Evolutionary conservation across 805 yeast species (phyloP), one percentile per base, ranked within the genome.

Genomic region (Kluyveromyces dobzhanskii): DNA sequence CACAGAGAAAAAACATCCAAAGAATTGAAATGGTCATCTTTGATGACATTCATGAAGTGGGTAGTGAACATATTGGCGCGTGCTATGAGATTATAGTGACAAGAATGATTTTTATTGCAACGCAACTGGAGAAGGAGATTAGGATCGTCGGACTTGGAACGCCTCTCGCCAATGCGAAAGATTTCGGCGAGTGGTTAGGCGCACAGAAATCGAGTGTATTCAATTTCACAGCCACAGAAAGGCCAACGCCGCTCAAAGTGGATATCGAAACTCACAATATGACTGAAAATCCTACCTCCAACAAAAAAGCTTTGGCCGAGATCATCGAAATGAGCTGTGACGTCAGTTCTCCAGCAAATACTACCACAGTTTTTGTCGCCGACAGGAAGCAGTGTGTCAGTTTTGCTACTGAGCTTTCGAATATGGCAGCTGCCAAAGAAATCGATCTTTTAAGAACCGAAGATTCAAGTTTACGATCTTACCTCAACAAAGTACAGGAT

Each of bases 131-230:
- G 25, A 65, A 61, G 2, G 54, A 65, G 1, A 46, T 75, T 4
- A 63, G 97, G 46, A 57, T 87, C 18, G 73, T 90, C n/a, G 88
- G 76, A 0, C 62, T 90, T 17, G 69, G 84, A 0, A 68, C 76
- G 1, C 76, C 94, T 2, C 56, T 90, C 29, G 76, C 92, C 0
- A 83, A 80, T 52, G 84, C 82, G 3, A 69, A 75, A 37, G 95
- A 85, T 46, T 60, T 88, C 42, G 90, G 84, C 1, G 85, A 80
- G 39, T 92, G 97, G 96, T 59, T 92, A 21, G 94, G 92, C 2
- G 79, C 82, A 18, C 49, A 70, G 1, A 80, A 76, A 49, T 64
- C 59, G 16, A 67, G 76, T 35, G 67, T 79, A 4, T 85, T 69
- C 64, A 87, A 86, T 50, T 87, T 82, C 54, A 70, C 76, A 13